Conservation (phyloP, 805 yeast species). For the Kazachstania kunashirensis region DNA sequence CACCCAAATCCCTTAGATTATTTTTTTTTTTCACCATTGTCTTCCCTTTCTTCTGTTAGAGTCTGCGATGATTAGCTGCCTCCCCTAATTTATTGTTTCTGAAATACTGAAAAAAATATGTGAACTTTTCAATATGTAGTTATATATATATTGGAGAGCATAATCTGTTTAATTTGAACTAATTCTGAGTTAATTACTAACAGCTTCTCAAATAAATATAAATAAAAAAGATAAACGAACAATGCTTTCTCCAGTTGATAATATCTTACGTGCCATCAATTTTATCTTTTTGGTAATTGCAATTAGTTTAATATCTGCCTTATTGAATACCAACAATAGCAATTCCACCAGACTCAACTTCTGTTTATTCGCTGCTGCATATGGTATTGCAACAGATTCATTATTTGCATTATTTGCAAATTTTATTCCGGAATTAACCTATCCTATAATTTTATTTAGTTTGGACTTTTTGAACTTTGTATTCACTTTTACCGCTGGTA, state of each 20-base stretch:
- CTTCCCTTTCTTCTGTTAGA: too few relatives aligned
- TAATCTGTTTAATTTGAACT: too few relatives aligned
- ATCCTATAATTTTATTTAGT: slow-evolving; percentile 67
- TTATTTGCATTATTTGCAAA: slow-evolving; percentile 70
- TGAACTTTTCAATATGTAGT: too few relatives aligned
- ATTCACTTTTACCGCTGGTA: slow-evolving; percentile 88
- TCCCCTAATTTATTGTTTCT: too few relatives aligned
- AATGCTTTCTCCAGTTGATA: slow-evolving; percentile 64
- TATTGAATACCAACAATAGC: slow-evolving; percentile 55
- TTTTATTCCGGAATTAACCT: slow-evolving; percentile 62
- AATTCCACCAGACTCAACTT: slow-evolving; percentile 73
- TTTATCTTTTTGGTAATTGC: slow-evolving; percentile 66
- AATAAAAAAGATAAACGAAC: not conserved
- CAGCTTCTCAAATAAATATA: too few relatives aligned
- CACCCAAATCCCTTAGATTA: too few relatives aligned
- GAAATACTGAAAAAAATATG: too few relatives aligned
- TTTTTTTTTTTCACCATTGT: too few relatives aligned
- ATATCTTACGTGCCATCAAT: slow-evolving; percentile 61
- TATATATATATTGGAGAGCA: too few relatives aligned
- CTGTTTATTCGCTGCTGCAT: slow-evolving; percentile 77
- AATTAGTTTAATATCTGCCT: slow-evolving; percentile 80
- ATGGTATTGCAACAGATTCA: slow-evolving; percentile 69
- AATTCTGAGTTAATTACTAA: too few relatives aligned
- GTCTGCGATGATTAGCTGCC: too few relatives aligned
- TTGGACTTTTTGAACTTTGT: slow-evolving; percentile 82